A percentile compares a stretch with the other conserved stretches of the same genome.
Conservation (phyloP, 2,329 filamentous ascomycete species). For the Lecanosticta acicola region DNA sequence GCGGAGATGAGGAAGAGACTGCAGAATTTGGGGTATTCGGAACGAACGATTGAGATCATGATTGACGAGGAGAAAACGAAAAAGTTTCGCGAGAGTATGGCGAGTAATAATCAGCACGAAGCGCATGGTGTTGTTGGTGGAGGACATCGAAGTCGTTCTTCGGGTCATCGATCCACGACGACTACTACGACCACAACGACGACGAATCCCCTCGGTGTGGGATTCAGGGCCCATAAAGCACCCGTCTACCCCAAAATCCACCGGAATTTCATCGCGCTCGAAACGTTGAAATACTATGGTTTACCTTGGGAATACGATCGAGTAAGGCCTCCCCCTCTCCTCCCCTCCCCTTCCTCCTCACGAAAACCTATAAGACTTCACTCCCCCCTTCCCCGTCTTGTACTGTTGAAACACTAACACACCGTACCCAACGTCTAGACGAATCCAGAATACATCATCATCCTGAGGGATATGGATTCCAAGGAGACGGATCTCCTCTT, state of each 20-base stretch:
- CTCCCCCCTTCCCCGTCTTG: constrained; percentile 1
- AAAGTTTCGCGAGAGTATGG: constrained; percentile 28
- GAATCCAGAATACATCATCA: constrained; percentile 46
- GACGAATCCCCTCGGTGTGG: constrained; percentile 11
- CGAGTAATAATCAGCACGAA: no score
- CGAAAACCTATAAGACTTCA: neutral
- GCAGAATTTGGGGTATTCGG: constrained; percentile 41
- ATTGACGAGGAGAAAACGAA: constrained; percentile 43
- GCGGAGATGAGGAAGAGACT: constrained; percentile 42
- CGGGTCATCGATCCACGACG: no score
- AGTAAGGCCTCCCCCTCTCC: constrained; percentile 34
- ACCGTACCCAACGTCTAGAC: constrained; percentile 23
- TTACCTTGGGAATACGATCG: constrained; percentile 45
- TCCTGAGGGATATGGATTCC: constrained; percentile 45
- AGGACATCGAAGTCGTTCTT: no score
- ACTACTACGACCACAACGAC: no score
- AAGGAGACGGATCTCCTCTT: constrained; percentile 47
- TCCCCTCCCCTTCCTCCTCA: neutral
- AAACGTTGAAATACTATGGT: constrained; percentile 44
- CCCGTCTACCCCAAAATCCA: constrained; percentile 47
- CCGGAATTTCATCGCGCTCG: constrained; percentile 41
- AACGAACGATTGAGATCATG: constrained; percentile 45
- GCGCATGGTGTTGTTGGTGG: no score
- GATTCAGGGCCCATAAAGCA: constrained; percentile 12
- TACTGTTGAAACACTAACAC: constrained; percentile 13